These are phyloP conservation scores for Ormosia semicastrata DNA, from an alignment of 306 rosid genomes.

Conservation along the genomic window DNA sequence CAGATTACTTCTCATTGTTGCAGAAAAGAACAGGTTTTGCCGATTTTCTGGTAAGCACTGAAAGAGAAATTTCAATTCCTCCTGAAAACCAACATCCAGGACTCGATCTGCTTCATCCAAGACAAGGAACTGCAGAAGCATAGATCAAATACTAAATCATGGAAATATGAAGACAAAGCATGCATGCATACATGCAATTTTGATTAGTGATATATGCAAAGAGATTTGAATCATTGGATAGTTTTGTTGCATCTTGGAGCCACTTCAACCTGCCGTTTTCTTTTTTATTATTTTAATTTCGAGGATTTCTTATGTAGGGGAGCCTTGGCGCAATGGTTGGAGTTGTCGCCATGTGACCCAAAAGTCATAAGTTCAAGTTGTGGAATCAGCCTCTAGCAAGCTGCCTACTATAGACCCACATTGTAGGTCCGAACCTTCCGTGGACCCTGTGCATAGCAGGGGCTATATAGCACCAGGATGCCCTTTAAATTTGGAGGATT, in stretches of 20 bases:
- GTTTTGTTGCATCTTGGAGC: neutral
- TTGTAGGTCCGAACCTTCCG: neutral
- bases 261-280: neutral
- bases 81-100: slow-evolving; percentile 79
- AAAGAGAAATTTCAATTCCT: slow-evolving; percentile 74
- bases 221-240: neutral
- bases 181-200: neutral
- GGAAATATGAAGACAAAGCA: neutral
- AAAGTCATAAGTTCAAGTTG: neutral
- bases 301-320: neutral
- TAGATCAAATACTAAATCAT: neutral
- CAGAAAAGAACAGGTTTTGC: slow-evolving; percentile 83
- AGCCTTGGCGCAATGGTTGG: neutral
- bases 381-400: neutral
- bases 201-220: neutral
- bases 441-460: neutral
- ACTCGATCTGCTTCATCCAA: slow-evolving; percentile 95
- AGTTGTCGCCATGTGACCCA: neutral
- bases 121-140: slow-evolving; percentile 67
- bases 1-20: slow-evolving; percentile 71
- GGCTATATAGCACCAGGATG: neutral
- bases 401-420: neutral
- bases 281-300: neutral
- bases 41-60: slow-evolving; percentile 77
- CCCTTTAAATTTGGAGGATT: neutral